Evolutionary conservation across 257 asterid genomes (phyloP), one percentile per base, ranked within the genome.

Genomic region (Solanum tacnaense): DNA sequence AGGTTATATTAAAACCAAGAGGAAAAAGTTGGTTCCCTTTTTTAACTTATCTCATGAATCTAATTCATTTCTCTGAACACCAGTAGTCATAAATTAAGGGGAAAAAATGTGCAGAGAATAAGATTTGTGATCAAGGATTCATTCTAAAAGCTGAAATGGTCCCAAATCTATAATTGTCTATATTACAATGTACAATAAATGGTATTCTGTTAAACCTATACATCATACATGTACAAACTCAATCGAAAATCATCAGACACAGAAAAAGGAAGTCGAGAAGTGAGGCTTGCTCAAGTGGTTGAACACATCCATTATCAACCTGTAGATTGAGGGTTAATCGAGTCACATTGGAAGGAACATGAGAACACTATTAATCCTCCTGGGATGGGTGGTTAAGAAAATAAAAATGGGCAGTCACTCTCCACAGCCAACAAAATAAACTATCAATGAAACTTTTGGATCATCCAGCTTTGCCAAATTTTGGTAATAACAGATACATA

Each of bases 1-100:
- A 60, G 44, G 75, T 72, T 86, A 72, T 32, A 39, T 81, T 32
- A 32, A 32, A 72, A 18, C 27, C 27, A 32, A 72, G 44, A 18
- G 44, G 25, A 72, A 32, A 72, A 32, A 35, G 79, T 72, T 16
- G 27, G 46, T 39, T 73, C 27, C 74, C 3, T 44, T 41, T 38
- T 39, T 29, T 13, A 18, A 83, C 84, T 68, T 81, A 60, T 82
- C 86, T 72, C 82, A 89, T 89, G 79, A 90, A 34, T 35, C 52
- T 35, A 35, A 2, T 74, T 74, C 9, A 72, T 31, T 38, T 18
- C 38, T 88, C 49, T 60, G 34, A 44, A 44, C 74, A 92, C 87
- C 81, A 72, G 9, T 20, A 73, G 29, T 23, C 12, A 7, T 20
- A 72, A 72, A 72, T 32, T 91, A 90, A 88, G 87, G 31, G 60